A percentile compares a stretch with the other conserved stretches of the same genome.
Conservation (phyloP, 768 basidiomycete genomes). For the Tricholomella constricta region DNA sequence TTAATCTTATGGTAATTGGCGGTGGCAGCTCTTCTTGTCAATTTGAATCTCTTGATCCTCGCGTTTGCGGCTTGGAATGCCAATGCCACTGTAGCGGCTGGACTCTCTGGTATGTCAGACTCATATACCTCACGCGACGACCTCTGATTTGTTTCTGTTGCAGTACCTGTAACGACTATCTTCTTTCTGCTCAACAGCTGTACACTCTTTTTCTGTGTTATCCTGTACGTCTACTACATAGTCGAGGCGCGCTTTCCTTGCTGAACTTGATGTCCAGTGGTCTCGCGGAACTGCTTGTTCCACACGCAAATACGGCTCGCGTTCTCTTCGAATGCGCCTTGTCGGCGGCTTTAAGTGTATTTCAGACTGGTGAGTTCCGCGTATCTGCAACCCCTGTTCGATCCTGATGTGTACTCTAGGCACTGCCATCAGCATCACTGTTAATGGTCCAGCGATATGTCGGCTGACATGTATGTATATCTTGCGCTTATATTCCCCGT, state of each 20-base stretch:
- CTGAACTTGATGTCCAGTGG: conserved; percentile 26
- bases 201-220: conserved; percentile 34
- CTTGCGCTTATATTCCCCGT: not conserved
- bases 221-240: conserved; percentile 30
- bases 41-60: conserved; percentile 52
- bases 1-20: not conserved
- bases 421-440: conserved; percentile 47
- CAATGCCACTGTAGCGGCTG: conserved; percentile 34
- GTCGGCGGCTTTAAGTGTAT: conserved; percentile 47
- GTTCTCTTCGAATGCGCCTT: conserved; percentile 58
- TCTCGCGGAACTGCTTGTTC: conserved; percentile 37
- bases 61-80: conserved; percentile 64
- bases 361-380: conserved; percentile 51
- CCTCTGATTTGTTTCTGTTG: not conserved
- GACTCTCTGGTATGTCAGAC: conserved; percentile 34
- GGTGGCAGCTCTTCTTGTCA: conserved; percentile 45
- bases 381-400: not conserved
- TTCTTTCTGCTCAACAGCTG: conserved; percentile 52
- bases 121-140: not conserved
- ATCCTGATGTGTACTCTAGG: conserved; percentile 32
- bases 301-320: conserved; percentile 39
- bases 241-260: not conserved
- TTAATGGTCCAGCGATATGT: conserved; percentile 40
- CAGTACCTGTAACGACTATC: conserved; percentile 50
- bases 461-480: conserved; percentile 31